A percentile compares a stretch with the other conserved stretches of the same genome.
Conservation (phyloP, 495 filamentous ascomycete genomes). For the Aspergillus bridgeri region DNA sequence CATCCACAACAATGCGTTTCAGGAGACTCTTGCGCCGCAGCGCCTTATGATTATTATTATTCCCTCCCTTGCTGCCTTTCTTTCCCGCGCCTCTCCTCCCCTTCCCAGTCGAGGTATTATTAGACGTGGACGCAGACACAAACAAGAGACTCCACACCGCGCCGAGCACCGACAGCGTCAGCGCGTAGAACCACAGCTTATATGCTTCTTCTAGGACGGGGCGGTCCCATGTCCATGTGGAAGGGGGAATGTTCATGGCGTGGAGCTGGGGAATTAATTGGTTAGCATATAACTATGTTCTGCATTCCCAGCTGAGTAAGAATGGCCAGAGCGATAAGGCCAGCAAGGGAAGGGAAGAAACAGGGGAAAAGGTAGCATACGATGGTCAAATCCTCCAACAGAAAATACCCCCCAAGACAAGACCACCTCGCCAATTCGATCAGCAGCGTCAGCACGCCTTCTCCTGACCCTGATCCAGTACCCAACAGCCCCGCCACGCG, state of each 20-base stretch:
- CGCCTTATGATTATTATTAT: not conserved
- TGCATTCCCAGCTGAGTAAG: too few relatives aligned
- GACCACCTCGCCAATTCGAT: conserved; percentile 37
- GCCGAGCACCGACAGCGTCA: conserved; percentile 36
- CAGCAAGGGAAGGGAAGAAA: not conserved
- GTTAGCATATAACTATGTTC: too few relatives aligned
- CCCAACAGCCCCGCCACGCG: conserved; percentile 36
- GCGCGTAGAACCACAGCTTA: conserved; percentile 61
- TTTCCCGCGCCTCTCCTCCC: too few relatives aligned
- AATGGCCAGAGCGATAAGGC: not conserved
- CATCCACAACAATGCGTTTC: conserved; percentile 47
- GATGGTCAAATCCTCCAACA: conserved; percentile 41
- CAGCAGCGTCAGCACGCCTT: conserved; percentile 16
- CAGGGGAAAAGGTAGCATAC: conserved; percentile 22
- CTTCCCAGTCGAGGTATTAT: not conserved
- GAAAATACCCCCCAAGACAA: conserved; percentile 37
- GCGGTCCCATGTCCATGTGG: conserved; percentile 33
- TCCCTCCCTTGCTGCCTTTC: not conserved
- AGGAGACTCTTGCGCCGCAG: conserved; percentile 9
- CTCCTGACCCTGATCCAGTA: conserved; percentile 10
- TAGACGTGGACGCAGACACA: not conserved
- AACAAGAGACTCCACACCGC: conserved; percentile 24
- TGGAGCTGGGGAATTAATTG: conserved; percentile 36
- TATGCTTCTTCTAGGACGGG: conserved; percentile 50
- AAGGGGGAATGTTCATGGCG: conserved; percentile 40